phyloP scores from a whole-genome alignment of 768 basidiomycete species.

The Dacryopinax primogenitus region DNA sequence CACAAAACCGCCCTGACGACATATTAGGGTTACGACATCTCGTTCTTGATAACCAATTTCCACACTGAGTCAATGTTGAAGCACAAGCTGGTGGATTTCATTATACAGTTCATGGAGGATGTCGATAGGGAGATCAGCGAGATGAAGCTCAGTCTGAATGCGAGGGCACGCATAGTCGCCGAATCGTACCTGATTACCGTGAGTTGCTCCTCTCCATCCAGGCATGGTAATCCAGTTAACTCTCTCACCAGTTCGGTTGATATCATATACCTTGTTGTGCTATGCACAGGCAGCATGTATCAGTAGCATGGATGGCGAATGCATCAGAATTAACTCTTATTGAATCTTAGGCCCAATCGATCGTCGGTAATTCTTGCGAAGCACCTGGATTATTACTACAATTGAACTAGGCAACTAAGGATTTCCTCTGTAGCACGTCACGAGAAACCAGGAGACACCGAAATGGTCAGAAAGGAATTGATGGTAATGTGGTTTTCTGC shows the following conservation, averaged over 20 bases:
- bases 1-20: not conserved
- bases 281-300: not conserved
- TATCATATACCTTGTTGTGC: not conserved
- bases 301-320: not conserved
- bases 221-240: not conserved
- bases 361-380: not conserved
- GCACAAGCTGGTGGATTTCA: constrained; percentile 99
- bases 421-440: not conserved
- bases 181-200: constrained; percentile 92
- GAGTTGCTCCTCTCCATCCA: constrained; percentile 26
- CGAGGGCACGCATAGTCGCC: constrained; percentile 90
- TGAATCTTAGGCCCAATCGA: not conserved
- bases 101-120: constrained; percentile 99
- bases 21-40: constrained; percentile 88
- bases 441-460: too few relatives aligned
- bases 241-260: constrained; percentile 4
- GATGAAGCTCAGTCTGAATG: constrained; percentile 95
- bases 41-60: constrained; percentile 92
- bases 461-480: too few relatives aligned
- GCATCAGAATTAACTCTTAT: not conserved
- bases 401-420: not conserved
- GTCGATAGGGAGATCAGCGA: constrained; percentile 99
- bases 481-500: too few relatives aligned
- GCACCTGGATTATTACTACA: not conserved
- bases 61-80: constrained; percentile 98